Percentiles rank a stretch among this genome's conserved stretches.
Conservation (phyloP, 2,329 filamentous ascomycete species). For the Orbilia ellipsospora region DNA sequence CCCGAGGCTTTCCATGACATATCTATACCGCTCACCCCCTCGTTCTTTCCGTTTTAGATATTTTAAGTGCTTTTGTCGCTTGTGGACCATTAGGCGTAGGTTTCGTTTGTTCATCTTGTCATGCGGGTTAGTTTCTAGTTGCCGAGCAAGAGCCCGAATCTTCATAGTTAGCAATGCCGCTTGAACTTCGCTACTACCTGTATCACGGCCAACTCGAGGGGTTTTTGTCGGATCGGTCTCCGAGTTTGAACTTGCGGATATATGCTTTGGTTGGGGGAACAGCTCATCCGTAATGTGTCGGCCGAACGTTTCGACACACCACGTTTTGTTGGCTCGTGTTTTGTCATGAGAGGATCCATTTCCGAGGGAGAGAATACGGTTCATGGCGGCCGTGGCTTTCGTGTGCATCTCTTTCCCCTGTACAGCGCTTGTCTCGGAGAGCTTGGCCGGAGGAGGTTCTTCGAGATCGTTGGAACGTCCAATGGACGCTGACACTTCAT, state of each 20-base stretch:
- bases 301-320: slow-evolving; percentile 88
- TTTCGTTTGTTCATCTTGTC: slow-evolving; percentile 97
- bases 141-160: slow-evolving; percentile 82
- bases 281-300: slow-evolving; percentile 84
- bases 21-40: slow-evolving; percentile 87
- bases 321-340: slow-evolving; percentile 81
- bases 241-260: slow-evolving; percentile 63
- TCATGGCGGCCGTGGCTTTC: slow-evolving; percentile 79
- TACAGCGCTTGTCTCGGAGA: slow-evolving; percentile 62
- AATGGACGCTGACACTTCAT: slow-evolving; percentile 63
- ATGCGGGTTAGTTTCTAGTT: slow-evolving; percentile 76
- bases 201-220: slow-evolving; percentile 85
- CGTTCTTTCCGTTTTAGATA: slow-evolving; percentile 91
- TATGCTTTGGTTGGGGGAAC: slow-evolving; percentile 68
- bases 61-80: slow-evolving; percentile 84
- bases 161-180: slow-evolving; percentile 94
- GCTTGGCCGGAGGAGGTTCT: slow-evolving; percentile 4
- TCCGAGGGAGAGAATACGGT: slow-evolving; percentile 79
- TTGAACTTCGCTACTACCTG: slow-evolving; percentile 96
- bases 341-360: slow-evolving; percentile 83
- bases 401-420: slow-evolving; percentile 68
- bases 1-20: slow-evolving; percentile 84
- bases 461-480: slow-evolving; percentile 35
- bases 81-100: slow-evolving; percentile 84
- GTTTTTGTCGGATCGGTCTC: slow-evolving; percentile 64